Evolutionary conservation across 2,329 filamentous ascomycete genomes (phyloP).

Genomic region (Escovopsis sp.): DNA sequence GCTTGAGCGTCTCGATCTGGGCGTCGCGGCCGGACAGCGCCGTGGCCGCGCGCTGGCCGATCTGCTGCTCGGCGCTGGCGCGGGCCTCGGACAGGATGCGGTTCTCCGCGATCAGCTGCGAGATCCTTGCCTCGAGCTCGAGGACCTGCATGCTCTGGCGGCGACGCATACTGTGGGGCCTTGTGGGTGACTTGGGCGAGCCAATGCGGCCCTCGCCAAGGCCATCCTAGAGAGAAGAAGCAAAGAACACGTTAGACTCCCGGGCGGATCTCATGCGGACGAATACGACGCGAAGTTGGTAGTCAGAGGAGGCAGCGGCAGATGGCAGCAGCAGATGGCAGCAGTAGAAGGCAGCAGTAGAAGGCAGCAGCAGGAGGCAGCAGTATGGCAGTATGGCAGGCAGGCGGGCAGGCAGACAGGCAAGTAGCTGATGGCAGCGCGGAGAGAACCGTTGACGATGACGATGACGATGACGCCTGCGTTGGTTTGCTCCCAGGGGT

Average conservation of each 20-base stretch:
- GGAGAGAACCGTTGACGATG: background rate
- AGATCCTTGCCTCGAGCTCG: slow-evolving; percentile 73
- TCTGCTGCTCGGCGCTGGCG: slow-evolving; percentile 48
- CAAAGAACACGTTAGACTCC: slow-evolving; percentile 1
- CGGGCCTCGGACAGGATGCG: slow-evolving; percentile 60
- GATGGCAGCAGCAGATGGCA: too few relatives aligned
- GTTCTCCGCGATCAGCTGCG: slow-evolving; percentile 77
- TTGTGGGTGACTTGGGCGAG: slow-evolving; percentile 81
- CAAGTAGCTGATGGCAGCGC: background rate
- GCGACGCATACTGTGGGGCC: slow-evolving; percentile 89
- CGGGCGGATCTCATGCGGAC: slow-evolving; percentile 1
- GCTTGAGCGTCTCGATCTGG: slow-evolving; percentile 71
- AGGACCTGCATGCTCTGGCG: slow-evolving; percentile 95
- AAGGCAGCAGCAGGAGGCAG: too few relatives aligned
- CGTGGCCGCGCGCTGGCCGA: slow-evolving; percentile 50
- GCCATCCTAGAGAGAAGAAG: slow-evolving; percentile 51
- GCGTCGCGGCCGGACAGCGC: slow-evolving; percentile 68
- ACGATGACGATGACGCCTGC: slow-evolving; percentile 1
- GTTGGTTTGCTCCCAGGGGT: too few relatives aligned
- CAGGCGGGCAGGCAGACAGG: too few relatives aligned
- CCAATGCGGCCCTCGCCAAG: slow-evolving; percentile 76
- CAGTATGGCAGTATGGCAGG: too few relatives aligned
- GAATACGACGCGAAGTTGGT: too few relatives aligned
- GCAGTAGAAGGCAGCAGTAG: too few relatives aligned
- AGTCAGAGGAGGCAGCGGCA: too few relatives aligned